These are phyloP conservation scores for Tilletiopsis washingtonensis DNA, from an alignment of 1,284 basidiomycete species.

Conservation along the genomic window DNA sequence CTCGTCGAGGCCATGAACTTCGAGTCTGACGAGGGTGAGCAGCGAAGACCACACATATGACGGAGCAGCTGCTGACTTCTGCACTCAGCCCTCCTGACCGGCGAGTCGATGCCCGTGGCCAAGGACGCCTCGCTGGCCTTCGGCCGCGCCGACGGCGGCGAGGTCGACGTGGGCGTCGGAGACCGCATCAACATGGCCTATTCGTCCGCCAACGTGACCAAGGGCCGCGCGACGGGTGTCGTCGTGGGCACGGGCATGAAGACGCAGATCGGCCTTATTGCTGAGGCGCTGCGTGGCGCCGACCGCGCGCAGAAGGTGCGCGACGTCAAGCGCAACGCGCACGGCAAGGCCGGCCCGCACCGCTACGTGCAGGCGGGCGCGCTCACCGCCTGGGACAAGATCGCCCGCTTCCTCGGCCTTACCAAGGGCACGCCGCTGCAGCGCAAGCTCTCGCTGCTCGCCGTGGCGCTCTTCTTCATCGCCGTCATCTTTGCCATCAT, in stretches of 20 bases:
- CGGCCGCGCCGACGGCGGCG: conserved; percentile 30
- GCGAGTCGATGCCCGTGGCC: conserved; percentile 59
- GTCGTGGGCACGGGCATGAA: conserved; percentile 60
- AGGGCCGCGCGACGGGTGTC: conserved; percentile 59
- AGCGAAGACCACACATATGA: too few species aligned
- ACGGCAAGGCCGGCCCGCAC: conserved; percentile 47
- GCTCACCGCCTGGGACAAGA: conserved; percentile 45
- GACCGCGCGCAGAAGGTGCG: conserved; percentile 37
- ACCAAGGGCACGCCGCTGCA: conserved; percentile 49
- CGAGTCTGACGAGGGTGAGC: conserved; percentile 57
- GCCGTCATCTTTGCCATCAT: conserved; percentile 48
- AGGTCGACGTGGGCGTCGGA: conserved; percentile 49
- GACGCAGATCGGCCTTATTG: conserved; percentile 45
- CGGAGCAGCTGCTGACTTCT: too few species aligned
- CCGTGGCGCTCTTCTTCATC: conserved; percentile 41
- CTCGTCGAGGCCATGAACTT: conserved; percentile 45
- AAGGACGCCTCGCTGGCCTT: conserved; percentile 50
- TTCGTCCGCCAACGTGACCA: conserved; percentile 60
- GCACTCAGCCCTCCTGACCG: conserved; percentile 65
- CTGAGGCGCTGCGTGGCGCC: conserved; percentile 39
- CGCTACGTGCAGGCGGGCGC: conserved; percentile 48
- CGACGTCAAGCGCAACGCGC: conserved; percentile 53
- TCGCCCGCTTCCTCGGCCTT: conserved; percentile 46
- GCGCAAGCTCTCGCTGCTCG: conserved; percentile 45
- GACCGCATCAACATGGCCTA: conserved; percentile 58